Evolutionary conservation across 148 eudicot genomes (phyloP), one percentile per base, ranked within the genome.

Genomic region (Selenicereus undatus): DNA sequence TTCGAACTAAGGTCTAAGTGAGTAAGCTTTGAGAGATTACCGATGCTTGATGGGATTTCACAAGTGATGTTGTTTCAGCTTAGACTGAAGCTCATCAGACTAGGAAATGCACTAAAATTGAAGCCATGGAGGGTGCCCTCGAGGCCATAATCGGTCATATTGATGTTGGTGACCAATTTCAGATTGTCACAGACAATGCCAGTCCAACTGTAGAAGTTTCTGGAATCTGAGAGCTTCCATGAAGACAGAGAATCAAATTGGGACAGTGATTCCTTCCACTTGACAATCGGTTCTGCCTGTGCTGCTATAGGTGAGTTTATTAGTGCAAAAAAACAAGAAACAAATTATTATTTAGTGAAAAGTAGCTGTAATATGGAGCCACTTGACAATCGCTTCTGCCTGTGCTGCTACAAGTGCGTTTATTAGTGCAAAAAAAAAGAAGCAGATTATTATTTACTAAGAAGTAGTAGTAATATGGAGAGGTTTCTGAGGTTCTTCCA

Each of bases 141-240:
- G 27, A 94, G 73, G 50, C 58, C 68, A 36, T 77, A 39, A 43
- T 51, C 29, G 11, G 86, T 71, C 26, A 90, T 84, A 22, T 78
- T 77, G 18, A 94, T 89, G 51, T 39, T 62, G 18, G 89, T 79
- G 69, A 91, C 64, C 6, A 86, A 54, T 20, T 24, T 72, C 18
- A 39, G 65, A 79, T 22, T 10, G 82, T 78, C 69, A 87, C 95
- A 94, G 64, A 24, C 27, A 64, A 94, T 89, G 43, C 93, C 93
- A 68, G 87, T 83, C 97, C 97, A 94, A n/a, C 81, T 84, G 81
- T 95, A 94, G 12, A 88, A 80, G 83, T 84, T 84, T 66, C 54
- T 51, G 24, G 80, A 71, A 81, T 90, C 82, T 11, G 81, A 81
- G 18, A 50, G 74, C 43, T 79, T 87, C 98, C 97, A 94, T 27